These are phyloP conservation scores for Phytophthora kernoviae DNA, from an alignment of 352 stramenopile genomes.

Conservation along the genomic window DNA sequence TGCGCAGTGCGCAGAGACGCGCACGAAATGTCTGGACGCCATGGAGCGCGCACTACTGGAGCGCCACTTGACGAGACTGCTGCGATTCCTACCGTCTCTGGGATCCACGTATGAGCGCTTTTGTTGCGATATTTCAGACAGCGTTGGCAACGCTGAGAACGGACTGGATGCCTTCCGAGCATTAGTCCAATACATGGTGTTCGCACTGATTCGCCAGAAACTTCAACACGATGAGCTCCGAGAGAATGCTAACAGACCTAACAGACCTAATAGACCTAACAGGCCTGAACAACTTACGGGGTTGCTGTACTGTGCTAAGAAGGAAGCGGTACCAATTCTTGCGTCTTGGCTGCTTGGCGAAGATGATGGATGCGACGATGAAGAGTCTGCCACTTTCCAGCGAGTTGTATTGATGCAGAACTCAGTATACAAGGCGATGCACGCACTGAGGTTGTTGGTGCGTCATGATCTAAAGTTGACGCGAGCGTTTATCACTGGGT, in stretches of 20 bases:
- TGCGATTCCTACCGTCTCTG: constrained; percentile 20
- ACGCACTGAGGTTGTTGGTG: constrained; percentile 7
- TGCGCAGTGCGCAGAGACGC: constrained; percentile 11
- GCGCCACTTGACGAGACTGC: constrained; percentile 10
- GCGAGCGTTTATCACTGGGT: constrained; percentile 10
- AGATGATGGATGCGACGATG: background rate
- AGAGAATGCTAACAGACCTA: background rate
- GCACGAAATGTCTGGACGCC: constrained; percentile 3
- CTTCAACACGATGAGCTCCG: background rate
- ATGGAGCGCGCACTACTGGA: constrained; percentile 14
- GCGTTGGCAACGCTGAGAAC: background rate
- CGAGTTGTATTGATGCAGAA: background rate
- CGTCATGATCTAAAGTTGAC: constrained; percentile 6
- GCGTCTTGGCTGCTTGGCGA: constrained; percentile 9
- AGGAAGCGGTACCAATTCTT: constrained; percentile 14
- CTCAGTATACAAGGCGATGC: no score
- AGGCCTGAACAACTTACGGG: background rate
- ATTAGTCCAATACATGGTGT: constrained; percentile 9
- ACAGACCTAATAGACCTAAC: no score
- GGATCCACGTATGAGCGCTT: constrained; percentile 11
- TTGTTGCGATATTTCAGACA: background rate
- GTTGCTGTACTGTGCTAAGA: constrained; percentile 6
- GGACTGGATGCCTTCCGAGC: constrained; percentile 1
- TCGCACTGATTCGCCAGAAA: constrained; percentile 6
- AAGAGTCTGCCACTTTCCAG: background rate